Base-by-base conservation (phyloP, 2,329 filamentous ascomycete genomes). In the Cryphonectria parasitica region DNA sequence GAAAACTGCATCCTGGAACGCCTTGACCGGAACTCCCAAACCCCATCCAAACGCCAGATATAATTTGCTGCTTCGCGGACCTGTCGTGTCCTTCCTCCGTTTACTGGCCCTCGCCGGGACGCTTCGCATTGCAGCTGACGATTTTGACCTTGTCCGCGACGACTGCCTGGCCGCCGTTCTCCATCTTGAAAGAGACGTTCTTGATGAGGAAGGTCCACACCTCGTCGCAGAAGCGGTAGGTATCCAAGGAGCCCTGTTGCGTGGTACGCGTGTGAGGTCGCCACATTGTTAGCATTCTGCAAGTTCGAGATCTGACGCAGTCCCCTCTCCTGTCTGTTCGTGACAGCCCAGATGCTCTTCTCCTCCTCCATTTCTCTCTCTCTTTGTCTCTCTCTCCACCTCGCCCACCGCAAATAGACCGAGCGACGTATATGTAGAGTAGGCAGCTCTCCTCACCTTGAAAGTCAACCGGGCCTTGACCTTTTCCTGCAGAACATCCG, bases 141-240 rank as follows among this genome's bases (percentile, higher is more conserved):
- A 99, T 99, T 90, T 98, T 98, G 82, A 99, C 93, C 80, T 94
- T 95, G 79, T 98, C 95, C 28, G 95, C 94, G 52, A 88, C 84
- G 19, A 98, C 90, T 0, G 89, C 88, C 72, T 90, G 88, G 69
- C 88, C 89, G 75, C 87, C 87, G 67, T 92, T 93, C 76, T 98
- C 95, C 84, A 98, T 91, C 84, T 99, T 99, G 85, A 99, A 98
- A n/a, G 91, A 94, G 69, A 98, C 95, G 75, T 98, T 96, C 83
- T 98, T 98, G 83, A 99, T 97, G 71, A 99, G 88, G 81, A 99
- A 99, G 1, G 96, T 99, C 96, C 96, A 99, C 71, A 99, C 96
- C 84, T 99, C 96, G 83, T 99, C 96, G 85, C 96, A 99, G 87
- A 99, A 99, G 76, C 96, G 92, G 85, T 99, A 99, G 22, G 96